Base-by-base conservation (phyloP, 306 rosid species). In the Trichosanthes cucumerina region DNA sequence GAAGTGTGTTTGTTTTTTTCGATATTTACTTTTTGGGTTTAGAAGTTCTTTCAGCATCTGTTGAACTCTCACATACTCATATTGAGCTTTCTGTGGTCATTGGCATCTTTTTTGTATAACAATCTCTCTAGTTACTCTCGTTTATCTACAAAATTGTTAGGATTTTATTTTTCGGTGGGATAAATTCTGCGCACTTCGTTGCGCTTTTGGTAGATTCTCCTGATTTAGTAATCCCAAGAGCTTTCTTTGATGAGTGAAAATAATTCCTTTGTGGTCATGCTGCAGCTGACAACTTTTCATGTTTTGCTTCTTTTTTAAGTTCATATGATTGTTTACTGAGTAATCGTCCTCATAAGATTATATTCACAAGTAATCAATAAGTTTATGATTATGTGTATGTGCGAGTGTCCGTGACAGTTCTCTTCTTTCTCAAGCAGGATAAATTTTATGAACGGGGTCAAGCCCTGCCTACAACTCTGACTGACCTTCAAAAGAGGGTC, bases 401-500 rank as follows among this genome's bases (percentile, higher is more conserved):
- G 41, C 18, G 69, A 28, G 69, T 28, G 36, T n/a, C 26, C 26
- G 5, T 65, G 72, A 65, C 47, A 9, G 47, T 15, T 36, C 21
- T 47, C 77, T 72, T 72, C 15, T 72, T 72, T 31, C 43, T 16
- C 59, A 19, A 50, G 75, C 85, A 88, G 93, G 87, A 83, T 54
- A 38, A 72, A 41, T 21, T 83, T 26, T 84, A 72, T 15, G 92
- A 86, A 65, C 86, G 64, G 65, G 70, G 56, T 65, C 86, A 82
- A 74, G 85, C 81, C 68, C 80, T 85, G 79, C 88, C 91, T 62
- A 81, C 91, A 76, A 83, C 87, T 84, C 77, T 91, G 78, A 85
- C 73, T 34, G 97, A 87, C 84, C 90, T 95, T 81, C 96, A 86
- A 88, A 85, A 59, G 82, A 89, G 90, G 83, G 93, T 92, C 73